Base-by-base conservation (phyloP, 1,139 yeast genomes). In the Suhomyces bokatorum region DNA sequence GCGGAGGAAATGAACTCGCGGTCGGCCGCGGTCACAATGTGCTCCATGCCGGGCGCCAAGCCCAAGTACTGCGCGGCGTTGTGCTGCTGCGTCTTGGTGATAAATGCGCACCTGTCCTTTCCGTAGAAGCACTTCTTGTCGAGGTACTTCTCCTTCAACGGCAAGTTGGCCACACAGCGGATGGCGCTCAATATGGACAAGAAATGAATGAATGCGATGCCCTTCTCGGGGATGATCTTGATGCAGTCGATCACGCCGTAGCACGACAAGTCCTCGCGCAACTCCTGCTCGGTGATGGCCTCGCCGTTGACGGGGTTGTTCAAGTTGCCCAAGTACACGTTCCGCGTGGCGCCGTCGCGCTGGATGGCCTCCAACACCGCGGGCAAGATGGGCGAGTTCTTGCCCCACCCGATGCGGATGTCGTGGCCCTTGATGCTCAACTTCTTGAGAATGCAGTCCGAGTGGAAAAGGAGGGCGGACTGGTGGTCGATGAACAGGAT, bases 51-150 rank as follows among this genome's bases (percentile, higher is more conserved):
- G 17, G 96, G 95, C 34, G 91, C 90, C 54, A 90, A 77, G 2
- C 97, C 97, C 49, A 91, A 72, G 63, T 89, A 91, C 66, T 91
- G 96, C 8, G 97, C 97, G 17, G 98, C 98, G 64, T 91, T 90
- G 62, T 91, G 97, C 66, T 90, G 97, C 67, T 93, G 97, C 26
- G 97, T 87, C 64, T 88, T 89, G 32, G 97, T 89, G 42, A 91
- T 87, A 59, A 80, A 80, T 5, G 85, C 85, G 66, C 85, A 80
- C 58, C 85, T 63, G 60, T 86, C 84, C 49, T 80, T 80, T 49
- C 85, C 85, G 53, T 80, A 80, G 55, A 77, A 80, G 42, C 82
- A 78, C 58, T 78, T 80, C 47, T 75, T 76, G 52, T 78, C 82
- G 55, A 74, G 69, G 58, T 78, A 80, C 55, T 77, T 77, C 41